Evolutionary conservation across 2,329 filamentous ascomycete genomes (phyloP), one percentile per base, ranked within the genome.

Genomic region (Proliferodiscus dingleyae): DNA sequence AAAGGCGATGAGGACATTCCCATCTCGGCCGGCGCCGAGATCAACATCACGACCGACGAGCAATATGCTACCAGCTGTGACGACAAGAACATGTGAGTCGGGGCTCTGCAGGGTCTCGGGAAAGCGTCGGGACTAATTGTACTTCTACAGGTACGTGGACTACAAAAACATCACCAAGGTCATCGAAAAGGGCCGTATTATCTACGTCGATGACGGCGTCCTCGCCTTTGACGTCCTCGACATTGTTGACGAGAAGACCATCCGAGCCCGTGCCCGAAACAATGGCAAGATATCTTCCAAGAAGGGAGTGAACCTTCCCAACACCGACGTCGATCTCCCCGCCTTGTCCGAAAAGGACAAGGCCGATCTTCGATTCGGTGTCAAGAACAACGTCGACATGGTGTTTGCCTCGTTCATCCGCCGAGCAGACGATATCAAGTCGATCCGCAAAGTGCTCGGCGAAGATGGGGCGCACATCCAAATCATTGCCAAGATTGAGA

Each of bases 121-220:
- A 13, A 26, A 13, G 15, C 32, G 15, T 8, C n/a, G 32, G 18
- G 19, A 24, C 46, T 57, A 50, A 56, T 36, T 18, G 1, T n/a
- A 16, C 13, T 5, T 11, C 11, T 16, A 15, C 53, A 91, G 87
- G 83, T 96, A 89, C 65, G 86, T 97, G 64, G 91, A 97, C 77
- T 97, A 98, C 80, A 94, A 95, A 83, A 98, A 98, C 79, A 97
- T 98, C 72, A 96, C 91, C 72, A 95, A 94, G 75, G 93, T 98
- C 61, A 97, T 98, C 65, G 71, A 87, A 67, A 75, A 80, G 49
- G 93, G 91, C 64, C 90, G 93, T 63, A 84, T 86, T 70, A 94
- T 98, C 77, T 98, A 95, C 72, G 93, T 98, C 61, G 93, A 98
- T 64, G 93, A 98, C 64, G 93, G 93, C 71, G 91, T 98, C 58